Percentiles rank a stretch among this genome's conserved stretches.
phyloP scores from a whole-genome alignment of 2,329 filamentous ascomycete genomes.

The Zymoseptoria ardabiliae region DNA sequence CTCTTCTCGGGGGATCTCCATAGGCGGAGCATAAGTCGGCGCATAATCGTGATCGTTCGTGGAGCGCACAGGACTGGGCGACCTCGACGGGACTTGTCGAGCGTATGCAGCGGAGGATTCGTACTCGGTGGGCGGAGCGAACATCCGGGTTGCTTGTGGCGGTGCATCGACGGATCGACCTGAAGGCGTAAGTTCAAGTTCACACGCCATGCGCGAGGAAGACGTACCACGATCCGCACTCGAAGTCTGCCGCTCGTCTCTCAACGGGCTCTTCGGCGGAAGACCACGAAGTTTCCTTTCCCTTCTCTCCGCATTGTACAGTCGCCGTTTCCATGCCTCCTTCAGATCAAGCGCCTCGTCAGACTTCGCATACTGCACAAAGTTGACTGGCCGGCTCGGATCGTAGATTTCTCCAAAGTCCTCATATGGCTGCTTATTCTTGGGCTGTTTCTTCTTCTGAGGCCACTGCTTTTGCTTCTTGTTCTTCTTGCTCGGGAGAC shows the following conservation, averaged over 20 bases:
- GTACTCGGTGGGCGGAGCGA: slow-evolving; percentile 18
- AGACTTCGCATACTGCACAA: slow-evolving; percentile 75
- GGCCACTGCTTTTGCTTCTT: slow-evolving; percentile 39
- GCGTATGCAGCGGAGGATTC: not conserved
- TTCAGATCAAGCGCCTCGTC: slow-evolving; percentile 77
- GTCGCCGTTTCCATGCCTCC: slow-evolving; percentile 70
- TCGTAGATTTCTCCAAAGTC: slow-evolving; percentile 95
- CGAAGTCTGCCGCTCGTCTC: slow-evolving; percentile 28
- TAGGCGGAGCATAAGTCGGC: not conserved
- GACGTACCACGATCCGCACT: slow-evolving; percentile 19
- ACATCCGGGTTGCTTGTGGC: slow-evolving; percentile 13
- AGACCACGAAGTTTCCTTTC: slow-evolving; percentile 32
- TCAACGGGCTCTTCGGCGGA: slow-evolving; percentile 44
- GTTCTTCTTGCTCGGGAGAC: slow-evolving; percentile 71
- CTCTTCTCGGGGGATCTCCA: slow-evolving; percentile 39
- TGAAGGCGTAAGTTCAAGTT: slow-evolving; percentile 6
- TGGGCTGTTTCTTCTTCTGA: slow-evolving; percentile 46
- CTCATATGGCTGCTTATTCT: slow-evolving; percentile 65
- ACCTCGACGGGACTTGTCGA: not conserved
- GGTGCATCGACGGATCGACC: slow-evolving; percentile 14
- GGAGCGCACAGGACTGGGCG: not conserved
- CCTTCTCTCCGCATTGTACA: slow-evolving; percentile 63
- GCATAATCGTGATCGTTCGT: slow-evolving; percentile 1
- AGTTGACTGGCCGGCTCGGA: slow-evolving; percentile 70
- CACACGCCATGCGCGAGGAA: not conserved